Evolutionary conservation across 176 grass and related monocot species (phyloP).

Genomic region (Dactylis glomerata): DNA sequence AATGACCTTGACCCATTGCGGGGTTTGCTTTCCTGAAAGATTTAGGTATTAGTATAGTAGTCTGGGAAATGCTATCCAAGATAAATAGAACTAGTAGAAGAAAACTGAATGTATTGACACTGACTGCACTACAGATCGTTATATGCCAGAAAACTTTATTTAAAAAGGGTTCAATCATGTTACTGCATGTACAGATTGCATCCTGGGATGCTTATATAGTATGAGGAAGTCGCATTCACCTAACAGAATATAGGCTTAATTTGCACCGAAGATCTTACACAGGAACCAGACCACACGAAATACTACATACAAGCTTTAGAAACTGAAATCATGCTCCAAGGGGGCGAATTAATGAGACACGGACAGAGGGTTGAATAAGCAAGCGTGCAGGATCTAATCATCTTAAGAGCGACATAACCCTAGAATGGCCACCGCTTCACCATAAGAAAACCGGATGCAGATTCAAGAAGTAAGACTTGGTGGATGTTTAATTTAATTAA

Average conservation of each 20-base stretch:
- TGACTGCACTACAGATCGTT: not conserved
- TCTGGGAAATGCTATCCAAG: not conserved
- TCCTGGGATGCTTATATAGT: not conserved
- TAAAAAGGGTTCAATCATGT: not conserved
- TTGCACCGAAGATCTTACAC: not conserved
- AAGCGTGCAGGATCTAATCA: not conserved
- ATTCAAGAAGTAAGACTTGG: not conserved
- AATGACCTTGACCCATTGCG: not conserved
- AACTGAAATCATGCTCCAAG: not conserved
- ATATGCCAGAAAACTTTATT: not conserved
- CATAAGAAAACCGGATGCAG: no score
- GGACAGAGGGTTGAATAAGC: not conserved
- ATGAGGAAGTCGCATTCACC: not conserved
- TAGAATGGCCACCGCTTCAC: no score
- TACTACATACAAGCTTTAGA: not conserved
- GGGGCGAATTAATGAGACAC: not conserved
- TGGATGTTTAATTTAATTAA: not conserved
- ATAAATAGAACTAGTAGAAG: not conserved
- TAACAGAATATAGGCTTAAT: not conserved
- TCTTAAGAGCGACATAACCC: not conserved
- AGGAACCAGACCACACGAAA: not conserved
- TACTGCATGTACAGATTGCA: not conserved
- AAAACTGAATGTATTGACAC: no score
- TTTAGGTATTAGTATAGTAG: not conserved
- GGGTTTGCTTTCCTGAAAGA: slow-evolving; percentile 8